A percentile compares a stretch with the other conserved stretches of the same genome.
Evolutionary conservation across 352 stramenopile species (phyloP).

Genomic region (Blastocystis sp.): DNA sequence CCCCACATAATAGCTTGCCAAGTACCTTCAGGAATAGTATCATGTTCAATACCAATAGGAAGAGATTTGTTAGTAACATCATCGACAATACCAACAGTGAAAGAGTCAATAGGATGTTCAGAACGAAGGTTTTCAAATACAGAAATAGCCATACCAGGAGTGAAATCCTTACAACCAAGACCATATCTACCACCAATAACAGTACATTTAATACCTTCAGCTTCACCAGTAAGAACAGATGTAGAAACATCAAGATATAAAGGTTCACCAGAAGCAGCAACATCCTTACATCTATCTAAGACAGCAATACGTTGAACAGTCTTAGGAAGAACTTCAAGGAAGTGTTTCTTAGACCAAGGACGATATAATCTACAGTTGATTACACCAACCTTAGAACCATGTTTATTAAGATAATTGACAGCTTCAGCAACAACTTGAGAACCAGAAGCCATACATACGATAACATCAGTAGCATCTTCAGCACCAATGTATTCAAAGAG

Average conservation of each 20-base stretch:
- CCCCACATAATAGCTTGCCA: constrained; percentile 69
- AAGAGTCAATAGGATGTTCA: constrained; percentile 53
- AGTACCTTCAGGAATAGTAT: constrained; percentile 47
- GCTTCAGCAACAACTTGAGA: constrained; percentile 65
- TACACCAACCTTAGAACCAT: constrained; percentile 58
- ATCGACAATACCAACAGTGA: constrained; percentile 46
- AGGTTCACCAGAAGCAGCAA: constrained; percentile 60
- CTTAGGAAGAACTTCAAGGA: constrained; percentile 56
- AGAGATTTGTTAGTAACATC: constrained; percentile 3
- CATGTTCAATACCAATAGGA: constrained; percentile 42
- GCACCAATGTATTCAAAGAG: constrained; percentile 70
- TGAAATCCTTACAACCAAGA: constrained; percentile 55
- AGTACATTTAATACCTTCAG: constrained; percentile 47
- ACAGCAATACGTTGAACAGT: constrained; percentile 60
- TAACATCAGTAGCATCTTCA: constrained; percentile 56
- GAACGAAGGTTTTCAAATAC: constrained; percentile 53
- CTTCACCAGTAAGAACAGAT: constrained; percentile 59
- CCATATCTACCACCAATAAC: constrained; percentile 62
- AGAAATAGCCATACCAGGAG: constrained; percentile 55
- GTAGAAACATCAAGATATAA: constrained; percentile 70
- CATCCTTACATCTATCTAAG: constrained; percentile 67
- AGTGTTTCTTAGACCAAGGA: constrained; percentile 57
- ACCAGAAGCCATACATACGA: constrained; percentile 67
- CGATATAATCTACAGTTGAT: constrained; percentile 68
- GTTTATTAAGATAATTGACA: constrained; percentile 59